These are phyloP conservation scores for Coniochaeta sp. DNA, from an alignment of 2,329 filamentous ascomycete species.

Conservation along the genomic window DNA sequence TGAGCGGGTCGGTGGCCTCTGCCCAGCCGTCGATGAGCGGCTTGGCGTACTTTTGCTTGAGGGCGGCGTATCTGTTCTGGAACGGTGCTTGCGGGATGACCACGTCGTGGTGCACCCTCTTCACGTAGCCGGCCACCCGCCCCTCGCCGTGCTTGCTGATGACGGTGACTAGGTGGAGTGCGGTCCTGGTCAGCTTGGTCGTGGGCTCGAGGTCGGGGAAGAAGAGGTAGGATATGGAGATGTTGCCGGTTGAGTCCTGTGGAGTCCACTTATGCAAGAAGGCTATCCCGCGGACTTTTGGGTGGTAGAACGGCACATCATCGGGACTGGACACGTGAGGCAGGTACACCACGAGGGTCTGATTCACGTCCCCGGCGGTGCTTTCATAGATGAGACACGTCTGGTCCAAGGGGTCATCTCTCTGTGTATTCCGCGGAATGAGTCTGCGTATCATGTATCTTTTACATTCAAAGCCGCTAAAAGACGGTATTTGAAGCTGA, in stretches of 20 bases:
- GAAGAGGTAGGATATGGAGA: constrained; percentile 55
- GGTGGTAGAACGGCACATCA: constrained; percentile 83
- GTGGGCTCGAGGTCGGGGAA: constrained; percentile 28
- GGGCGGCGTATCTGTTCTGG: constrained; percentile 71
- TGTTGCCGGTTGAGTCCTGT: constrained; percentile 30
- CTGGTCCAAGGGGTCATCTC: constrained; percentile 71
- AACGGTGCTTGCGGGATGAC: constrained; percentile 69
- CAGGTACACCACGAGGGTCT: constrained; percentile 64
- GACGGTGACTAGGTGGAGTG: constrained; percentile 58
- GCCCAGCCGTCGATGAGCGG: constrained; percentile 68
- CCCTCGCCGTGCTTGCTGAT: constrained; percentile 70
- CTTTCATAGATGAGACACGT: constrained; percentile 66
- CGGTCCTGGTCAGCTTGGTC: constrained; percentile 56
- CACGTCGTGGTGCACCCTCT: constrained; percentile 76
- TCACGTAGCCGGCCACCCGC: constrained; percentile 59
- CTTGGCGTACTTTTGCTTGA: constrained; percentile 75
- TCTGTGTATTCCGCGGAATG: constrained; percentile 71
- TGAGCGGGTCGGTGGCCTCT: constrained; percentile 78
- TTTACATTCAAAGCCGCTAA: constrained; percentile 37
- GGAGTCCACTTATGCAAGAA: constrained; percentile 63
- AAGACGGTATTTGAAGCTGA: constrained; percentile 31
- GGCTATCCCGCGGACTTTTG: constrained; percentile 63
- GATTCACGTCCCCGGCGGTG: constrained; percentile 20
- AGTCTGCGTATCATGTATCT: constrained; percentile 67
- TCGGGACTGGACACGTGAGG: constrained; percentile 58